Evolutionary conservation across 1,284 basidiomycete species (phyloP).

Genomic region (Ustilago bromivora): DNA sequence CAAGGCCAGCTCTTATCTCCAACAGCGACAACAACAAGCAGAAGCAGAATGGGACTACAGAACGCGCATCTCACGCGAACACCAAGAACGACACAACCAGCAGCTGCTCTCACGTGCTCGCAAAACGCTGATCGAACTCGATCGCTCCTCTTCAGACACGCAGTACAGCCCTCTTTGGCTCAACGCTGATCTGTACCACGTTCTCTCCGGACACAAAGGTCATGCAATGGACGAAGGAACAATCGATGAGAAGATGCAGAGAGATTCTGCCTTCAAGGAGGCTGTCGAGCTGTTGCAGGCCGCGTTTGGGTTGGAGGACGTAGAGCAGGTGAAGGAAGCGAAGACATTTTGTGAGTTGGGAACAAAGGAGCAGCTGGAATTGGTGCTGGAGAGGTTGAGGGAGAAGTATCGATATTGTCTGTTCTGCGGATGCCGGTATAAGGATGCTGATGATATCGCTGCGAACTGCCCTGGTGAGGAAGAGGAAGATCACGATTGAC

Average conservation of each 20-base stretch:
- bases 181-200: conserved; percentile 25
- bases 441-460: conserved; percentile 10
- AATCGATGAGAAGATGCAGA: conserved; percentile 27
- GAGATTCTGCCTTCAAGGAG: conserved; percentile 22
- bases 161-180: conserved; percentile 58
- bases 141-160: conserved; percentile 12
- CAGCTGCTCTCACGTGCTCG: conserved; percentile 42
- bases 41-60: conserved; percentile 32
- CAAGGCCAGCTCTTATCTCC: background rate
- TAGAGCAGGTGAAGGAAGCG: conserved; percentile 19
- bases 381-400: conserved; percentile 35
- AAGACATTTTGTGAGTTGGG: conserved; percentile 21
- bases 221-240: conserved; percentile 10
- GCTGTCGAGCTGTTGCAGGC: conserved; percentile 32
- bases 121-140: conserved; percentile 42
- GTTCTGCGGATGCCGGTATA: conserved; percentile 54
- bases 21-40: background rate
- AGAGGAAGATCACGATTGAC: conserved; percentile 53
- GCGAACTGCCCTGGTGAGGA: conserved; percentile 44
- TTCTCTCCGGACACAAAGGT: conserved; percentile 22
- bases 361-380: conserved; percentile 27
- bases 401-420: conserved; percentile 38
- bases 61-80: conserved; percentile 22
- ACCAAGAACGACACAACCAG: conserved; percentile 32
- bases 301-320: conserved; percentile 15